Evolutionary conservation across 225 moss, liverwort and hornwort species (phyloP).

Genomic region (Asterella californica): DNA sequence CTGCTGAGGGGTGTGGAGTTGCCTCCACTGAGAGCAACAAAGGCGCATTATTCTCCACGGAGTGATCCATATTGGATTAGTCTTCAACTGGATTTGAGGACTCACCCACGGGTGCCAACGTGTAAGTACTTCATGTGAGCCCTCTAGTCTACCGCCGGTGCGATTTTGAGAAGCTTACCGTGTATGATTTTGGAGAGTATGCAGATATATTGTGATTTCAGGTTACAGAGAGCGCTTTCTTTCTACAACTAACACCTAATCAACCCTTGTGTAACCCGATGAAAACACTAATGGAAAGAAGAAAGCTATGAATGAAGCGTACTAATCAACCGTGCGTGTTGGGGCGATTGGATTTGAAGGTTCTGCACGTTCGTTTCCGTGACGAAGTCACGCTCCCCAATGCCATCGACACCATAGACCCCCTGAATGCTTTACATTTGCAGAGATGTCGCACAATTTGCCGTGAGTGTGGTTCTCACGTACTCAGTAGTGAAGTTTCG

Average conservation of each 20-base stretch:
- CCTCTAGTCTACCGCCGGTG: neutral
- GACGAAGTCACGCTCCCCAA: neutral
- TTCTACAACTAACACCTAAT: neutral
- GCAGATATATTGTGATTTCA: neutral
- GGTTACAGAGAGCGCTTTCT: neutral
- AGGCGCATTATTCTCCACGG: slow-evolving; percentile 10
- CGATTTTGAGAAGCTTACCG: neutral
- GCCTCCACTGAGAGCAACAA: slow-evolving; percentile 17
- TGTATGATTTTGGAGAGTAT: neutral
- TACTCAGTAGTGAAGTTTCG: neutral
- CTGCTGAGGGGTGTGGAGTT: slow-evolving; percentile 34
- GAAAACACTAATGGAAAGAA: slow-evolving; percentile 4
- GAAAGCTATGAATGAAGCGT: neutral
- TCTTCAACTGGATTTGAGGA: slow-evolving; percentile 42
- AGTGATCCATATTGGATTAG: slow-evolving; percentile 30
- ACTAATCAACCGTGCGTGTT: slow-evolving; percentile 15
- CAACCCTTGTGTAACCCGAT: neutral
- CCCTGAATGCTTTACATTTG: slow-evolving; percentile 30
- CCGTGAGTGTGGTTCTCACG: slow-evolving; percentile 27
- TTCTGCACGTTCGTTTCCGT: neutral
- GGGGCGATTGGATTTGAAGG: slow-evolving; percentile 3
- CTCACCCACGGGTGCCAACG: slow-evolving; percentile 29
- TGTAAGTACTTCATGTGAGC: slow-evolving; percentile 22
- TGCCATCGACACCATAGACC: slow-evolving; percentile 8
- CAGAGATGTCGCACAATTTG: slow-evolving; percentile 30